A percentile compares a stretch with the other conserved stretches of the same genome.
Evolutionary conservation across 2,329 filamentous ascomycete species (phyloP).

Genomic region (Orbilia ellipsospora): DNA sequence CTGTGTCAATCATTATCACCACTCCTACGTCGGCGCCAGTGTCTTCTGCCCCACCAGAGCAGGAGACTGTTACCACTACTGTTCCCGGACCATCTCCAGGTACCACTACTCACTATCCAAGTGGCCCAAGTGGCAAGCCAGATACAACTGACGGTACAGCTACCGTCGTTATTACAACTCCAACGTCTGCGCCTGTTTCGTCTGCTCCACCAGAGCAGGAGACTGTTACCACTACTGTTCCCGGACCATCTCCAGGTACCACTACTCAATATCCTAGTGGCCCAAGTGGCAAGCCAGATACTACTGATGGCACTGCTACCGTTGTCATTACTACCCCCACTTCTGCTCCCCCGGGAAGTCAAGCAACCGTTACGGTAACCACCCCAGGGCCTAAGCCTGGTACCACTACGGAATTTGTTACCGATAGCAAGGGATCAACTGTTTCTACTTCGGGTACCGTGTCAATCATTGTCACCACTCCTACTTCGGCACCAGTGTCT

Average conservation of each 20-base stretch:
- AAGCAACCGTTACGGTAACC: neutral
- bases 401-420: neutral
- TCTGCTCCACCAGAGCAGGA: neutral
- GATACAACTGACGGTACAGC: too few species aligned
- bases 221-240: too few species aligned
- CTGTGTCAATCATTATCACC: constrained; percentile 3
- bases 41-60: neutral
- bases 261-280: too few species aligned
- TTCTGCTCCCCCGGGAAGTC: neutral
- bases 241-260: too few species aligned
- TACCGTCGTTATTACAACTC: constrained; percentile 7
- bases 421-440: neutral
- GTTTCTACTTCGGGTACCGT: neutral
- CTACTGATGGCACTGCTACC: too few species aligned
- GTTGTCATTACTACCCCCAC: too few species aligned
- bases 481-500: neutral
- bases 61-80: neutral
- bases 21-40: neutral
- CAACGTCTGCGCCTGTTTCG: neutral
- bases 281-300: too few species aligned
- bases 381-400: neutral
- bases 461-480: neutral
- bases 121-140: too few species aligned
- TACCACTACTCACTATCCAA: too few species aligned
- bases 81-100: too few species aligned